Percentiles rank a stretch among this genome's conserved stretches.
Evolutionary conservation across 2,329 filamentous ascomycete genomes (phyloP).

Genomic region (Huntiella moniliformis): DNA sequence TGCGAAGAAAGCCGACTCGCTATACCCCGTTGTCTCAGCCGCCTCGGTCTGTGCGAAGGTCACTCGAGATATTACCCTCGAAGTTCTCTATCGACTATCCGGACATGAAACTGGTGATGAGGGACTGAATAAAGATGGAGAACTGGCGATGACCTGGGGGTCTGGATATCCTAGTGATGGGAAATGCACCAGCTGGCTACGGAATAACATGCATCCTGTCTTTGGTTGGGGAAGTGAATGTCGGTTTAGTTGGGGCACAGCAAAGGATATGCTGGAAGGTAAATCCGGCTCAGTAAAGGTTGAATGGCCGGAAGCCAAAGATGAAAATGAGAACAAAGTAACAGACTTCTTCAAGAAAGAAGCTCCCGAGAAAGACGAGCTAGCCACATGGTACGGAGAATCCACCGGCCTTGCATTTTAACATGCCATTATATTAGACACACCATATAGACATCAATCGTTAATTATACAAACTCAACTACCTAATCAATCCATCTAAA

Average conservation of each 20-base stretch:
- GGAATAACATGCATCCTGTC: slow-evolving; percentile 69
- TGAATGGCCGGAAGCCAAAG: slow-evolving; percentile 66
- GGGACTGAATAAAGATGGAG: slow-evolving; percentile 17
- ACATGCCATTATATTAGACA: background rate
- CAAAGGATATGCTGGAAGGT: slow-evolving; percentile 78
- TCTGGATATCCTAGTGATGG: slow-evolving; percentile 86
- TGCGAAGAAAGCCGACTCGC: slow-evolving; percentile 76
- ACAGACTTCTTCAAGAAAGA: slow-evolving; percentile 53
- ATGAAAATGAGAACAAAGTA: slow-evolving; percentile 47
- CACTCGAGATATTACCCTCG: slow-evolving; percentile 74
- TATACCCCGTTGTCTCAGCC: slow-evolving; percentile 85
- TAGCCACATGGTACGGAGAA: slow-evolving; percentile 68
- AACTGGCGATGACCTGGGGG: slow-evolving; percentile 44
- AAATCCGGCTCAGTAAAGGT: slow-evolving; percentile 48
- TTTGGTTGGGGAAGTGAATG: slow-evolving; percentile 94
- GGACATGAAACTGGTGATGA: slow-evolving; percentile 16
- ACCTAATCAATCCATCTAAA: slow-evolving; percentile 19
- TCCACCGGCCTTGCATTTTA: slow-evolving; percentile 28
- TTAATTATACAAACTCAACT: background rate
- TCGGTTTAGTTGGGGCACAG: slow-evolving; percentile 88
- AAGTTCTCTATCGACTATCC: slow-evolving; percentile 46
- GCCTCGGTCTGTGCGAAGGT: slow-evolving; percentile 94
- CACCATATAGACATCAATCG: background rate
- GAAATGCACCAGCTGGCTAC: slow-evolving; percentile 64
- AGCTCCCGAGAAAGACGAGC: slow-evolving; percentile 36